Evolutionary conservation across 495 filamentous ascomycete genomes (phyloP).

Genomic region (Aspergillus funiculosus): DNA sequence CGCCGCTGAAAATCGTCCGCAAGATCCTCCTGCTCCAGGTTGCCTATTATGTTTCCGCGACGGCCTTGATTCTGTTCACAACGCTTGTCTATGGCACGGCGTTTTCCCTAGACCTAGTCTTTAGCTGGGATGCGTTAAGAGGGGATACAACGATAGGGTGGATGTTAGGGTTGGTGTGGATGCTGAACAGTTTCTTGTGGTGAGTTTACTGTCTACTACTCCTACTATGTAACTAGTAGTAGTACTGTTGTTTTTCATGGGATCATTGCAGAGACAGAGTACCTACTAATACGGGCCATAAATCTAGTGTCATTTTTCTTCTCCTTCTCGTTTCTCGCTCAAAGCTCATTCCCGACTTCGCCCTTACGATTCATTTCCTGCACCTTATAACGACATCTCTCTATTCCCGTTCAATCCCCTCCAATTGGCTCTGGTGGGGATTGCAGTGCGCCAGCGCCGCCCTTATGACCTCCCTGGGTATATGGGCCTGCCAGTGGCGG

Average conservation of each 20-base stretch:
- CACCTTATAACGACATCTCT: slow-evolving; percentile 73
- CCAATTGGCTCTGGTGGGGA: slow-evolving; percentile 80
- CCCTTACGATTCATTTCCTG: slow-evolving; percentile 79
- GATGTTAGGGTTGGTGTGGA: slow-evolving; percentile 83
- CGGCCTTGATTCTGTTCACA: slow-evolving; percentile 80
- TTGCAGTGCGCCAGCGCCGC: slow-evolving; percentile 63
- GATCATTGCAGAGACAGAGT: too few relatives aligned
- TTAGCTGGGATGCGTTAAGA: slow-evolving; percentile 75
- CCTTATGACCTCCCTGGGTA: slow-evolving; percentile 66
- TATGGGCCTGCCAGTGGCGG: slow-evolving; percentile 86
- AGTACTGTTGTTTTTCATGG: neutral
- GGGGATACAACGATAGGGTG: slow-evolving; percentile 91
- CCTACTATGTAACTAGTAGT: neutral
- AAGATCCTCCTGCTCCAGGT: slow-evolving; percentile 85
- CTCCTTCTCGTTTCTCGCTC: slow-evolving; percentile 75
- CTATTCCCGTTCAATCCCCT: slow-evolving; percentile 69
- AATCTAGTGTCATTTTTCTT: slow-evolving; percentile 65
- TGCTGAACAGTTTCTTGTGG: slow-evolving; percentile 72
- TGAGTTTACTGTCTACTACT: slow-evolving; percentile 45
- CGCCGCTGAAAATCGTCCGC: slow-evolving; percentile 74
- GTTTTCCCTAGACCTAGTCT: slow-evolving; percentile 65
- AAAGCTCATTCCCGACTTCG: slow-evolving; percentile 91
- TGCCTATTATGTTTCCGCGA: slow-evolving; percentile 71
- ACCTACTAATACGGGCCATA: slow-evolving; percentile 4
- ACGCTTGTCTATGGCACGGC: slow-evolving; percentile 70